phyloP scores from a whole-genome alignment of 805 yeast genomes.

The Wickerhamomyces queroliae region DNA sequence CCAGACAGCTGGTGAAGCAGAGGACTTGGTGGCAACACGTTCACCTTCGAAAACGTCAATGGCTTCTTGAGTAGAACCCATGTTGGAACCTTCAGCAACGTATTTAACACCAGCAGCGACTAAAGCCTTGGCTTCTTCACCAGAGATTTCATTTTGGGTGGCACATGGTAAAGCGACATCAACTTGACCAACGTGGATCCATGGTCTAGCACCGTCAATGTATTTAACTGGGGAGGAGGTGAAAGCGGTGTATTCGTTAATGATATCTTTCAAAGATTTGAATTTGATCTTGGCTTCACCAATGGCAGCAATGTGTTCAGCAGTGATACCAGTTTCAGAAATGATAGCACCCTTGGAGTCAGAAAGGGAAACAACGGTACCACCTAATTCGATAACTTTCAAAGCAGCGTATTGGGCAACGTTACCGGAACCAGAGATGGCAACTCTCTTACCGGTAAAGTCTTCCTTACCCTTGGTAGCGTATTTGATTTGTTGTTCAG shows the following conservation, averaged over 20 bases:
- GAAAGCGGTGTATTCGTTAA: slow-evolving; percentile 52
- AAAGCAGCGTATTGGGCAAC: slow-evolving; percentile 99
- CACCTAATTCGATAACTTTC: slow-evolving; percentile 96
- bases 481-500: slow-evolving; percentile 94
- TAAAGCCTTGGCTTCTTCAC: slow-evolving; percentile 93
- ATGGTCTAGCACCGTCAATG: slow-evolving; percentile 92
- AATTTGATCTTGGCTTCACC: slow-evolving; percentile 75
- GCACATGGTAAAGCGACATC: slow-evolving; percentile 98
- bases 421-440: slow-evolving; percentile 97
- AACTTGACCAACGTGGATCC: slow-evolving; percentile 86
- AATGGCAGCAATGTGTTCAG: slow-evolving; percentile 72
- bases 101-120: slow-evolving; percentile 87
- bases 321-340: slow-evolving; percentile 74
- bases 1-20: slow-evolving; percentile 66
- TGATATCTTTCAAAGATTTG: slow-evolving; percentile 66
- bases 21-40: slow-evolving; percentile 41
- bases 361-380: slow-evolving; percentile 86
- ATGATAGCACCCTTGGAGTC: slow-evolving; percentile 92
- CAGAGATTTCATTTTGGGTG: slow-evolving; percentile 96
- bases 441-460: slow-evolving; percentile 89
- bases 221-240: slow-evolving; percentile 60
- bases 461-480: slow-evolving; percentile 87
- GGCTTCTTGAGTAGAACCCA: slow-evolving; percentile 99
- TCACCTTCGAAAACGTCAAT: slow-evolving; percentile 88
- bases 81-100: slow-evolving; percentile 98